phyloP scores from a whole-genome alignment of 1,139 yeast genomes.

The Blastobotrys apis region DNA sequence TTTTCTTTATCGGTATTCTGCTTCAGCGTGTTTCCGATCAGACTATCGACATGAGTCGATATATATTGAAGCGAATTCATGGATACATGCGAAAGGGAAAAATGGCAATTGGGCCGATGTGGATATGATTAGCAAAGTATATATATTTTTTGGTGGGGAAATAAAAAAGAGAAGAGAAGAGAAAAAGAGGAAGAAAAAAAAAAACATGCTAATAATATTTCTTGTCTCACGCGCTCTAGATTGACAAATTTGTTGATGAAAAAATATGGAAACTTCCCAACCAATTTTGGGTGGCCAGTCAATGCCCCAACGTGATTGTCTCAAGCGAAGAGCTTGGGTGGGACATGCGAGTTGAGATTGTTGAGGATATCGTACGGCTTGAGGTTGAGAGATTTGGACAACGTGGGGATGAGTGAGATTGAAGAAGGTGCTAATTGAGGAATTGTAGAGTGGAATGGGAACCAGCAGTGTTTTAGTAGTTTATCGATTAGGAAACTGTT shows the following conservation, averaged over 20 bases:
- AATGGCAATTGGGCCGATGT: background rate
- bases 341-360: background rate
- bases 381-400: background rate
- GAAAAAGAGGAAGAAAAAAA: background rate
- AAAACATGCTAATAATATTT: too few species aligned
- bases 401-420: too few species aligned
- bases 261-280: too few species aligned
- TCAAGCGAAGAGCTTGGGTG: background rate
- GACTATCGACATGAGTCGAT: conserved; percentile 32
- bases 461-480: too few species aligned
- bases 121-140: background rate
- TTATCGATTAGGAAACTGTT: too few species aligned
- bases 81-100: background rate
- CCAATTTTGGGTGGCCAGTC: too few species aligned
- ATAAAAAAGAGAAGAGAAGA: background rate
- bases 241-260: background rate
- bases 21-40: conserved; percentile 25
- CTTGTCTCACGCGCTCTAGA: too few species aligned
- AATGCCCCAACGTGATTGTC: too few species aligned
- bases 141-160: background rate
- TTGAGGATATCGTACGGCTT: background rate
- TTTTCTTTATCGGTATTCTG: background rate
- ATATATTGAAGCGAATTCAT: conserved; percentile 35
- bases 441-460: too few species aligned
- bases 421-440: too few species aligned